Evolutionary conservation across 148 eudicot genomes (phyloP).

Genomic region (Chenopodium formosanum): DNA sequence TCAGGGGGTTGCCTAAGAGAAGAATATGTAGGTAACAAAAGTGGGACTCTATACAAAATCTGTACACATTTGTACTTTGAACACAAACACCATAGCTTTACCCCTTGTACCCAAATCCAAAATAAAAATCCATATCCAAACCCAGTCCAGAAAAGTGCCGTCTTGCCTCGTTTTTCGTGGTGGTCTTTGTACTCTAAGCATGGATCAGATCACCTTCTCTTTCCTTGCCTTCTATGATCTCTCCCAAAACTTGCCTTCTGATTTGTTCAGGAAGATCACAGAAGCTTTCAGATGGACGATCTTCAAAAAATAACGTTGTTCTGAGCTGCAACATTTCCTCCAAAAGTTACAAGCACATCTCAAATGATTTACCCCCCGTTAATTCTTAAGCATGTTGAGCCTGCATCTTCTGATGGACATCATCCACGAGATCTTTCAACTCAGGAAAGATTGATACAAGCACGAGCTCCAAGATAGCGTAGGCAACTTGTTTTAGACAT

Average conservation of each 20-base stretch:
- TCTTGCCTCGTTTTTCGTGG: background rate
- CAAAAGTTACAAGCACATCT: background rate
- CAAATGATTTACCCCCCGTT: background rate
- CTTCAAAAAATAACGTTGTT: background rate
- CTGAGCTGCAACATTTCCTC: conserved; percentile 3
- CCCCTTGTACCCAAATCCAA: background rate
- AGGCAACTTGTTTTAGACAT: conserved; percentile 89
- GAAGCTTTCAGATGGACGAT: background rate
- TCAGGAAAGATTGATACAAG: conserved; percentile 84
- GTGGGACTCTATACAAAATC: conserved; percentile 31
- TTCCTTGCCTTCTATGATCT: background rate
- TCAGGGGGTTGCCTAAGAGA: conserved; percentile 9
- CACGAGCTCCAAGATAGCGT: conserved; percentile 67
- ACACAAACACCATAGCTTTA: background rate
- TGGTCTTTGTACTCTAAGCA: background rate
- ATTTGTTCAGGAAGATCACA: background rate
- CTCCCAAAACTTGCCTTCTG: background rate
- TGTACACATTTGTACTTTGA: conserved; percentile 27
- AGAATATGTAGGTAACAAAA: background rate
- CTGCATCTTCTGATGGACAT: conserved; percentile 55
- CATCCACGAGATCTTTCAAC: conserved; percentile 61
- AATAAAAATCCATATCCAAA: conserved; percentile 8
- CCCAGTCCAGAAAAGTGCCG: background rate
- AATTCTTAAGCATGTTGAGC: conserved; percentile 25
- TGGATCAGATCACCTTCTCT: background rate